A percentile compares a stretch with the other conserved stretches of the same genome.
Evolutionary conservation across 1,284 basidiomycete genomes (phyloP).

Genomic region (Kalmanozyma brasiliensis): DNA sequence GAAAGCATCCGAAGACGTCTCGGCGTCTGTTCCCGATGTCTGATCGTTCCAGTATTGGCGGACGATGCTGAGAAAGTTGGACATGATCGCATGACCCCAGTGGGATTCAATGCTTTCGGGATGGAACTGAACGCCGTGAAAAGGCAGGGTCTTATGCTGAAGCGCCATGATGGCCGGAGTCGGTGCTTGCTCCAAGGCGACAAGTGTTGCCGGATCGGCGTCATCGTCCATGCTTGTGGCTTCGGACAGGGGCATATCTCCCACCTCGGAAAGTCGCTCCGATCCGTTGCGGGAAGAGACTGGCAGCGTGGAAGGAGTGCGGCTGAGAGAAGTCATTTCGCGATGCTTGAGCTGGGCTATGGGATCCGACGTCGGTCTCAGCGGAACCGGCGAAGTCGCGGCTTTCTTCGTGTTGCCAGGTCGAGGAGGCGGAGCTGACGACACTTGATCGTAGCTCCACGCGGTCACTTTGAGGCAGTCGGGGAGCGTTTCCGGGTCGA

Average conservation of each 20-base stretch:
- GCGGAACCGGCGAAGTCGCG: background rate
- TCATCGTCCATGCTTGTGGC: slow-evolving; percentile 24
- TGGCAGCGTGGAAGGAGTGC: slow-evolving; percentile 31
- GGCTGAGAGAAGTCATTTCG: slow-evolving; percentile 25
- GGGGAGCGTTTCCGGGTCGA: slow-evolving; percentile 69
- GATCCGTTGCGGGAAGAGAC: slow-evolving; percentile 28
- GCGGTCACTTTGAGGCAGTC: slow-evolving; percentile 70
- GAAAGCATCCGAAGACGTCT: slow-evolving; percentile 10
- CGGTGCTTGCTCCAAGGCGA: background rate
- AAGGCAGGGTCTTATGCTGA: slow-evolving; percentile 70
- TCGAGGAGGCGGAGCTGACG: slow-evolving; percentile 32
- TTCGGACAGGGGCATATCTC: slow-evolving; percentile 21
- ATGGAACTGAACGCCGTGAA: slow-evolving; percentile 96
- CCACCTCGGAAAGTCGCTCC: slow-evolving; percentile 27
- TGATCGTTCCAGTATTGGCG: slow-evolving; percentile 43
- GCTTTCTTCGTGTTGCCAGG: slow-evolving; percentile 23
- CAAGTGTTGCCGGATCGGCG: slow-evolving; percentile 2
- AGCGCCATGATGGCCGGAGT: slow-evolving; percentile 57
- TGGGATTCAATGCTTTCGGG: slow-evolving; percentile 72
- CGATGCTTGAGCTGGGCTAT: slow-evolving; percentile 27
- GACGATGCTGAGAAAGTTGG: slow-evolving; percentile 56
- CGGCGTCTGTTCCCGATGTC: background rate
- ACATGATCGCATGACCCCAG: slow-evolving; percentile 50
- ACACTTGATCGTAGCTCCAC: slow-evolving; percentile 52
- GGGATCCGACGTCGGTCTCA: slow-evolving; percentile 2